Conservation (phyloP, 768 basidiomycete species). For the Termitomyces sp. region DNA sequence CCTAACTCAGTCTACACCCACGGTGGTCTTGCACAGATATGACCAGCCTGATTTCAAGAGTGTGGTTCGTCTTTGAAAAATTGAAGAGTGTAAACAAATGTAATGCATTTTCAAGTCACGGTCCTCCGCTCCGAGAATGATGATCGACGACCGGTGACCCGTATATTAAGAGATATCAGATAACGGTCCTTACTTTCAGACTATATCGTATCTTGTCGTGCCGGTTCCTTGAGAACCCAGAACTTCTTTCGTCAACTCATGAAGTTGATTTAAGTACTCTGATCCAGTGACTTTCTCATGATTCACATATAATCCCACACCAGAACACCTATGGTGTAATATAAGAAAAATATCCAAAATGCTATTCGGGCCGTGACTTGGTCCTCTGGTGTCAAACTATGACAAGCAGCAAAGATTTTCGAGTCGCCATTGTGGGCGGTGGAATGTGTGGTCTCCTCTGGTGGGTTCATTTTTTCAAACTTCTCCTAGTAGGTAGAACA, state of each 20-base stretch:
- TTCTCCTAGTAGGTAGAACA: neutral
- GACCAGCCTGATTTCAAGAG: no score
- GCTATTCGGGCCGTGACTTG: neutral
- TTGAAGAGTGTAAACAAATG: no score
- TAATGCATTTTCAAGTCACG: no score
- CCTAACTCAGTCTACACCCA: no score
- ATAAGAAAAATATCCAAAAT: neutral
- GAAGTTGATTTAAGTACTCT: neutral
- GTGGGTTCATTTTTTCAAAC: conserved; percentile 12
- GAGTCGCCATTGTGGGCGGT: conserved; percentile 50
- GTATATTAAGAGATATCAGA: no score
- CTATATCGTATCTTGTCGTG: neutral
- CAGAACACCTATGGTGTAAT: no score
- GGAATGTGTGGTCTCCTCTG: conserved; percentile 49
- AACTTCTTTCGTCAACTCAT: neutral
- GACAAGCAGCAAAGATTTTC: conserved; percentile 30
- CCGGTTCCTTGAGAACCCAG: neutral
- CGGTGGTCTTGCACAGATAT: no score
- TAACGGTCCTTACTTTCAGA: no score
- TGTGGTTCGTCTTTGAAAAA: no score
- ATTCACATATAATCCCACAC: neutral
- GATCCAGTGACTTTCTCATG: neutral
- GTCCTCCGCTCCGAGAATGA: no score
- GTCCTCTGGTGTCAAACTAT: neutral
- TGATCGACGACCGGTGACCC: no score